phyloP scores from a whole-genome alignment of 1,139 yeast genomes.

The Yamadazyma atmosphaerica region DNA sequence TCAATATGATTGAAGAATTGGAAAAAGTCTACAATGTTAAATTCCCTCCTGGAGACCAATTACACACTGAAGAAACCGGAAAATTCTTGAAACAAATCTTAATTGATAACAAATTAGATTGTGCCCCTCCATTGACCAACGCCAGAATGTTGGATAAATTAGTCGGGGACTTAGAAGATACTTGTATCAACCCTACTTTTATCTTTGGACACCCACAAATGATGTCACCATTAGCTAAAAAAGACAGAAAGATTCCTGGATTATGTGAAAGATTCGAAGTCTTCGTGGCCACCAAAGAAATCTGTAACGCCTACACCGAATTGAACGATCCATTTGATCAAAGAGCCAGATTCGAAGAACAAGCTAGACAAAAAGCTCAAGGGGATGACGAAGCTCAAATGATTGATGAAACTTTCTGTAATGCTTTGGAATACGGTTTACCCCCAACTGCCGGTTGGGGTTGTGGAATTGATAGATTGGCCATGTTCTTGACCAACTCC shows the following conservation, averaged over 20 bases:
- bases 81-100: constrained; percentile 81
- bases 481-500: constrained; percentile 96
- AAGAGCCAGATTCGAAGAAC: constrained; percentile 96
- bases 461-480: constrained; percentile 96
- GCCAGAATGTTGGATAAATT: constrained; percentile 98
- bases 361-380: constrained; percentile 96
- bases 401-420: constrained; percentile 95
- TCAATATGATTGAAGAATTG: constrained; percentile 94
- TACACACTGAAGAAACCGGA: constrained; percentile 93
- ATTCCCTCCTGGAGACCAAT: constrained; percentile 94
- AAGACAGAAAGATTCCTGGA: constrained; percentile 89
- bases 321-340: constrained; percentile 98
- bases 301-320: constrained; percentile 97
- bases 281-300: constrained; percentile 97
- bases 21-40: constrained; percentile 83
- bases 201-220: constrained; percentile 98
- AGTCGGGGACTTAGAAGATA: constrained; percentile 92
- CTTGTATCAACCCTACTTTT: constrained; percentile 94
- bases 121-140: constrained; percentile 95
- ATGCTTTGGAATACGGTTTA: constrained; percentile 95
- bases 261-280: constrained; percentile 98
- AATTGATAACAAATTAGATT: constrained; percentile 79
- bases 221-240: constrained; percentile 99
- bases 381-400: constrained; percentile 99
- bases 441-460: constrained; percentile 99